Percentiles rank a stretch among this genome's conserved stretches.
Evolutionary conservation across 345 rosid species (phyloP).

Genomic region (Salix purpurea): DNA sequence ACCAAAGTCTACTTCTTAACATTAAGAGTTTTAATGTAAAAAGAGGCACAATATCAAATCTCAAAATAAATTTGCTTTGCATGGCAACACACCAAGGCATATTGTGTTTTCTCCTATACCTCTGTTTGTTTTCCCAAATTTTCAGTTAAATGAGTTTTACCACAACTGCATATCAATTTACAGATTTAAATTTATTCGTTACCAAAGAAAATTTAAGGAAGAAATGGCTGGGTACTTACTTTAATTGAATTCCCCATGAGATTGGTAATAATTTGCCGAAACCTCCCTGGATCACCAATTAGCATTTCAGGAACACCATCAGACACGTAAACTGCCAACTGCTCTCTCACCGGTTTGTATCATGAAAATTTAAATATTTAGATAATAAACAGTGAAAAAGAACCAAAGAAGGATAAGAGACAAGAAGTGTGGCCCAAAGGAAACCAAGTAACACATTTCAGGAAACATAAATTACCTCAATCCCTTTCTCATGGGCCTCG

Average conservation of each 20-base stretch:
- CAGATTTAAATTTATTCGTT: not conserved
- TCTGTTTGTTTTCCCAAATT: not conserved
- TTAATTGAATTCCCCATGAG: slow-evolving; percentile 94
- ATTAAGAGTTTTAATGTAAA: not conserved
- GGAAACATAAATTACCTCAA: slow-evolving; percentile 56
- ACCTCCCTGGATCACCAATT: slow-evolving; percentile 91
- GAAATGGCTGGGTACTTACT: slow-evolving; percentile 41
- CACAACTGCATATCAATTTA: not conserved
- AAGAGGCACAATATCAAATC: too few species aligned
- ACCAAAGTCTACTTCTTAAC: not conserved
- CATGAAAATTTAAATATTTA: slow-evolving; percentile 16
- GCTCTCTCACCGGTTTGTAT: slow-evolving; percentile 24
- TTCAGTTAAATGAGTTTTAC: not conserved
- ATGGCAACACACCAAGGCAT: not conserved
- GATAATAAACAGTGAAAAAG: slow-evolving; percentile 5
- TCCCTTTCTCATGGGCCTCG: slow-evolving; percentile 78
- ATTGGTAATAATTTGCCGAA: slow-evolving; percentile 89
- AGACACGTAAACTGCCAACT: slow-evolving; percentile 90
- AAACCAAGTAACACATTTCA: not conserved
- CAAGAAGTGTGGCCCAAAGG: not conserved
- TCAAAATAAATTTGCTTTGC: not conserved
- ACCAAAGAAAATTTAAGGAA: not conserved
- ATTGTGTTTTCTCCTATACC: not conserved
- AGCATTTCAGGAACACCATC: slow-evolving; percentile 74
- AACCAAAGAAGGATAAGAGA: not conserved